Percentiles rank a stretch among this genome's conserved stretches.
phyloP scores from a whole-genome alignment of 2,329 filamentous ascomycete genomes.

The Colletotrichum limetticola region DNA sequence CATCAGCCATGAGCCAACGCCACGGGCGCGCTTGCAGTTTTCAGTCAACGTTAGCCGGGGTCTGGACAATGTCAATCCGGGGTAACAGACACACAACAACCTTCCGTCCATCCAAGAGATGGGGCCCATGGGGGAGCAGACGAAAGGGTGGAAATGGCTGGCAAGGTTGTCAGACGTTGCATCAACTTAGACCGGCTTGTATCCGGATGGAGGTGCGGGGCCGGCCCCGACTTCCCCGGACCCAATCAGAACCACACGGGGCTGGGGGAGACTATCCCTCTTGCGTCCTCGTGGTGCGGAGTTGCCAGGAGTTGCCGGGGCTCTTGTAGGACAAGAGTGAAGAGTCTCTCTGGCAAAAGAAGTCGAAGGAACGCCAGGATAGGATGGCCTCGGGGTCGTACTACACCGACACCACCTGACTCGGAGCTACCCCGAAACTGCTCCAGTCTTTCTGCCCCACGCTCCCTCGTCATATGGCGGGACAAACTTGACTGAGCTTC shows the following conservation, averaged over 20 bases:
- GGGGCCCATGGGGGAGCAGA: not conserved
- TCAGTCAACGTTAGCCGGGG: slow-evolving; percentile 13
- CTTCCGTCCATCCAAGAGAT: slow-evolving; percentile 1
- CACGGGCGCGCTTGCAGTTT: slow-evolving; percentile 10
- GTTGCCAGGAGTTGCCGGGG: not conserved
- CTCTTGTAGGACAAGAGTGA: too few species aligned
- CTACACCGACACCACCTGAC: slow-evolving; percentile 26
- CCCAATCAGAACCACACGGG: slow-evolving; percentile 1
- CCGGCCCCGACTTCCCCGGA: slow-evolving; percentile 32
- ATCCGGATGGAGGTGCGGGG: slow-evolving; percentile 3
- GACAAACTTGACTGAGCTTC: slow-evolving; percentile 15
- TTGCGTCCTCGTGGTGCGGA: slow-evolving; percentile 8
- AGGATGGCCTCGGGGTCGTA: slow-evolving; percentile 19
- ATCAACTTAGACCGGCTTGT: not conserved
- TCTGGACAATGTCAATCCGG: slow-evolving; percentile 13
- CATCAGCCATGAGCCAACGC: slow-evolving; percentile 8
- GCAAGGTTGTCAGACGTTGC: slow-evolving; percentile 15
- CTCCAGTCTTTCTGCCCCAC: slow-evolving; percentile 17
- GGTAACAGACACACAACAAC: slow-evolving; percentile 17
- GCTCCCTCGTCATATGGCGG: slow-evolving; percentile 31
- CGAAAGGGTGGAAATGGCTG: not conserved
- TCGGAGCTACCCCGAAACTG: slow-evolving; percentile 31
- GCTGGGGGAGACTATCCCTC: slow-evolving; percentile 15
- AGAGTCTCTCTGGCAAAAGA: not conserved
- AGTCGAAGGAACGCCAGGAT: not conserved